Conservation (phyloP, 441 rosid species). For the Pelargonium citronellum region DNA sequence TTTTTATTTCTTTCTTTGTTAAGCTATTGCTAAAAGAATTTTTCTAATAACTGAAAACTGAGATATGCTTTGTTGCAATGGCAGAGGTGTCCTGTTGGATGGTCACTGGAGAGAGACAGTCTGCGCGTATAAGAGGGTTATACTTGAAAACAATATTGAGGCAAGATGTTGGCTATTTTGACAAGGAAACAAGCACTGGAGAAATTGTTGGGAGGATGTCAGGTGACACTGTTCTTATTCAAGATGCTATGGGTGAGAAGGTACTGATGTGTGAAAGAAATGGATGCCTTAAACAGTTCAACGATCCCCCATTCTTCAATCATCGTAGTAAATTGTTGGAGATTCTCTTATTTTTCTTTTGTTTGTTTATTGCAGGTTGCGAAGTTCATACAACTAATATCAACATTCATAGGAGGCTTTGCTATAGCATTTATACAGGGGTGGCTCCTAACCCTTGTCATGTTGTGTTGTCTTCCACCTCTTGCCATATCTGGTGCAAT, state of each 20-base stretch:
- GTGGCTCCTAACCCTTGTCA: constrained; percentile 48
- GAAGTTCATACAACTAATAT: constrained; percentile 50
- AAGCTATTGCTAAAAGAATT: not conserved
- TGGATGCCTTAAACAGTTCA: not conserved
- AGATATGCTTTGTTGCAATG: constrained; percentile 5
- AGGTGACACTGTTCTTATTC: constrained; percentile 77
- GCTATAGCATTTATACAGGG: constrained; percentile 52
- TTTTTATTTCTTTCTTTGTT: not conserved
- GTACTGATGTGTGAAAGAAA: constrained; percentile 24
- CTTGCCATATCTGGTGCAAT: constrained; percentile 47
- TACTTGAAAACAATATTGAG: constrained; percentile 68
- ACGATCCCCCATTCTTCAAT: not conserved
- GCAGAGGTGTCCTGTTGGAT: constrained; percentile 85
- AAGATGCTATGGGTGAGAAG: constrained; percentile 86
- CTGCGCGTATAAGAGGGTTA: constrained; percentile 54
- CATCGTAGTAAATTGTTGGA: too few species aligned
- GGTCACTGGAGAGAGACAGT: constrained; percentile 81
- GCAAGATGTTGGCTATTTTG: constrained; percentile 76
- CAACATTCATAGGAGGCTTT: constrained; percentile 66
- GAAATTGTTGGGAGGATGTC: constrained; percentile 85
- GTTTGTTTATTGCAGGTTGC: constrained; percentile 50
- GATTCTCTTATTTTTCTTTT: constrained; percentile 2
- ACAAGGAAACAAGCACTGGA: constrained; percentile 67
- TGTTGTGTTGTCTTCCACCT: constrained; percentile 53
- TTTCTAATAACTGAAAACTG: not conserved